Evolutionary conservation across 1,284 basidiomycete genomes (phyloP).

Genomic region (Cutaneotrichosporon daszewskae): DNA sequence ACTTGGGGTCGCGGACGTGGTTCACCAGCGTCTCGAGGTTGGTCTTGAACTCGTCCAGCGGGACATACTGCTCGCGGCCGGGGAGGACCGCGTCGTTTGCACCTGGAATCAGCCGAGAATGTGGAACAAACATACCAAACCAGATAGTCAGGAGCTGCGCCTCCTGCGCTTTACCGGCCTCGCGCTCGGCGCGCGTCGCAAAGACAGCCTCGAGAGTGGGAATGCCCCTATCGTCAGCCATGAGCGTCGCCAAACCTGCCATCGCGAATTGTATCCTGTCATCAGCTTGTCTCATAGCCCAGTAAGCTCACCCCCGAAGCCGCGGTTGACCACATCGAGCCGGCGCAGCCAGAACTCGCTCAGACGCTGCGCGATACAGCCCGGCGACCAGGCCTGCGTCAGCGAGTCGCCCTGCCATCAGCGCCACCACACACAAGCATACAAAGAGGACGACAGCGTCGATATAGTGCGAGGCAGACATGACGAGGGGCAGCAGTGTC

Average conservation of each 20-base stretch:
- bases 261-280: constrained; percentile 72
- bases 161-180: constrained; percentile 51
- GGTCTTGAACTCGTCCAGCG: constrained; percentile 59
- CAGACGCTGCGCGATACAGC: constrained; percentile 38
- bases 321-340: constrained; percentile 76
- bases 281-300: constrained; percentile 6
- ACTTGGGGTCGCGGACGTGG: constrained; percentile 58
- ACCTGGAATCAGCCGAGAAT: constrained; percentile 5
- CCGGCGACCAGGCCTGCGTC: constrained; percentile 39
- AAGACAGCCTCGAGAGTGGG: constrained; percentile 68
- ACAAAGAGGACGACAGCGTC: constrained; percentile 45
- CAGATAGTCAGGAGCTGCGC: constrained; percentile 72
- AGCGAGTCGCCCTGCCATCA: constrained; percentile 42
- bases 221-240: constrained; percentile 53
- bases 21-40: constrained; percentile 63
- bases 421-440: constrained; percentile 8
- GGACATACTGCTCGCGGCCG: constrained; percentile 52
- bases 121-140: constrained; percentile 54
- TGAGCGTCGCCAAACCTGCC: constrained; percentile 36
- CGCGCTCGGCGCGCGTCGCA: constrained; percentile 54
- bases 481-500: constrained; percentile 10
- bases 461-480: constrained; percentile 34
- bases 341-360: constrained; percentile 63
- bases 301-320: constrained; percentile 46
- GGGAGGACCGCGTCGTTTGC: constrained; percentile 71